A percentile compares a stretch with the other conserved stretches of the same genome.
Evolutionary conservation across 169 alveolate species (phyloP).

Genomic region (Eimeria falciformis): DNA sequence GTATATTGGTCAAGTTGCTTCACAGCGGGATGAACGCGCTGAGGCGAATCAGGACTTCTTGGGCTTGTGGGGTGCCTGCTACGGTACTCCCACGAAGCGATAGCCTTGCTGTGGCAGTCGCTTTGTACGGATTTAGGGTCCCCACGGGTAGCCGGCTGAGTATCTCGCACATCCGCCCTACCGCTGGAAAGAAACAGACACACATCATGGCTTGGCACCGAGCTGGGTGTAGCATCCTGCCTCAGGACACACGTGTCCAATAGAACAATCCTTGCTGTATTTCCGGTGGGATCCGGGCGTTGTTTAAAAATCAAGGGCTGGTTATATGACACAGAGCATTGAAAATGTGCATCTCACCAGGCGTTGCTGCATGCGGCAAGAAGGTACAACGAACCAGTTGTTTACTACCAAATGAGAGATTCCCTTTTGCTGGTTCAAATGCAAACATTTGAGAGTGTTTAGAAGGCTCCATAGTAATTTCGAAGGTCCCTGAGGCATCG

Average conservation of each 20-base stretch:
- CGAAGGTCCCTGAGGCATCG: slow-evolving; percentile 51
- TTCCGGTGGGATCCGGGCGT: too few relatives aligned
- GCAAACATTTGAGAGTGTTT: slow-evolving; percentile 24
- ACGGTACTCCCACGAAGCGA: slow-evolving; percentile 26
- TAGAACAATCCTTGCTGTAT: too few relatives aligned
- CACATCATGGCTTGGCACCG: neutral
- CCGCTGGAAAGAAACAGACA: slow-evolving; percentile 33
- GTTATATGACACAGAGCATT: too few relatives aligned
- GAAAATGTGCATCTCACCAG: neutral
- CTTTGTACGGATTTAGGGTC: neutral
- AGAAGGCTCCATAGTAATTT: slow-evolving; percentile 45
- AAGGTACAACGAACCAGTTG: slow-evolving; percentile 42
- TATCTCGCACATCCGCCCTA: slow-evolving; percentile 48
- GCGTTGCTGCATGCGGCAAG: slow-evolving; percentile 26
- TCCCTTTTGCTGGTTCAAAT: slow-evolving; percentile 53
- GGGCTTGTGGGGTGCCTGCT: slow-evolving; percentile 24
- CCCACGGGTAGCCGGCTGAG: slow-evolving; percentile 29
- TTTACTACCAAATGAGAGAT: slow-evolving; percentile 28
- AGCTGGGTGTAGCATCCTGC: neutral
- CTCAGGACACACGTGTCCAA: neutral
- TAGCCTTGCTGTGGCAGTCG: slow-evolving; percentile 53
- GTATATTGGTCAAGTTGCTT: too few relatives aligned
- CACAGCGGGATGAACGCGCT: slow-evolving; percentile 30
- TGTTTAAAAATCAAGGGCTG: too few relatives aligned
- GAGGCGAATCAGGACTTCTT: slow-evolving; percentile 61